phyloP scores from a whole-genome alignment of 192 early-diverging fungal genomes.

The Spinellus fusiger region DNA sequence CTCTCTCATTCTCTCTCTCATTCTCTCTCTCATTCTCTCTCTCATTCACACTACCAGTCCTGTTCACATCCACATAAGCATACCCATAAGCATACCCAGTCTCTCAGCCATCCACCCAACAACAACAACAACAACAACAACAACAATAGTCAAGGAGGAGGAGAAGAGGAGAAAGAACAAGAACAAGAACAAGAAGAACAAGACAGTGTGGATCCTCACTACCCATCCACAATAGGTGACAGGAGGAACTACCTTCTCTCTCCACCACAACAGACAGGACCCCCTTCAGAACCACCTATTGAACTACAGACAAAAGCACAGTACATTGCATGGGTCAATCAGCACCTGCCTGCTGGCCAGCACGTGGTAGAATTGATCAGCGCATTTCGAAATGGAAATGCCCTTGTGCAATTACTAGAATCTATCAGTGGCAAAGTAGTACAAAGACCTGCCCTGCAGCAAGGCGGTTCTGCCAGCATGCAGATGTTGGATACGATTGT shows the following conservation, averaged over 20 bases:
- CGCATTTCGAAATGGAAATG: constrained; percentile 42
- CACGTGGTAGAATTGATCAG: constrained; percentile 39
- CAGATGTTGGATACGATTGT: constrained; percentile 47
- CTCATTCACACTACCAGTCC: too few species aligned
- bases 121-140: too few species aligned
- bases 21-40: too few species aligned
- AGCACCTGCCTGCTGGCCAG: constrained; percentile 26
- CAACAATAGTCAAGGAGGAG: too few species aligned
- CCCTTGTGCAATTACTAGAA: constrained; percentile 42
- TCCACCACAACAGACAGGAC: too few species aligned
- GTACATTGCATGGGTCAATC: constrained; percentile 47
- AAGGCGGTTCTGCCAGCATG: constrained; percentile 38
- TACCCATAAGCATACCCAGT: too few species aligned
- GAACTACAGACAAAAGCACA: constrained; percentile 29
- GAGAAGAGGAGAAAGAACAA: too few species aligned
- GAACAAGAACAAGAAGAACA: constrained; percentile 15
- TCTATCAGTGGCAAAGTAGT: constrained; percentile 42
- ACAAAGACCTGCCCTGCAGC: constrained; percentile 37
- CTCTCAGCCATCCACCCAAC: too few species aligned
- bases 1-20: too few species aligned
- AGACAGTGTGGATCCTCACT: constrained; percentile 25
- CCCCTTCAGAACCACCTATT: not conserved
- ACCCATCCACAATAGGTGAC: not conserved
- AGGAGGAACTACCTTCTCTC: not conserved
- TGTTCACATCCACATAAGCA: too few species aligned